Conservation (phyloP, 2,329 filamentous ascomycete genomes). For the Blastomyces gilchristii region DNA sequence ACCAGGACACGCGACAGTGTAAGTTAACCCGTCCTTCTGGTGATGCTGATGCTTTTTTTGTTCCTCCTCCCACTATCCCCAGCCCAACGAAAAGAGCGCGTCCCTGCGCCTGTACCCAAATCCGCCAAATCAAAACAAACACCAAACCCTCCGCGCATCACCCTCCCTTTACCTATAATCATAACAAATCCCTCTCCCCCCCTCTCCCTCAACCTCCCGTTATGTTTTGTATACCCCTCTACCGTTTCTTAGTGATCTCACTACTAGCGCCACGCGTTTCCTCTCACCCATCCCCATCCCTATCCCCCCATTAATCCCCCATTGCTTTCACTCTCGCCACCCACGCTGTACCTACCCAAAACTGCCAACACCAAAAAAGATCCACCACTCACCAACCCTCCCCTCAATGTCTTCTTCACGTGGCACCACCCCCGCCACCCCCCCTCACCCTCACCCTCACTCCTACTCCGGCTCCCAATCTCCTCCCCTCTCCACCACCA, state of each 20-base stretch:
- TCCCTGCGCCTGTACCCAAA: neutral
- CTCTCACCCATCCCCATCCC: neutral
- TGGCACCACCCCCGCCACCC: neutral
- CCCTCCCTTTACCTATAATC: neutral
- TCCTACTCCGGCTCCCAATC: neutral
- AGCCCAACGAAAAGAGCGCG: neutral
- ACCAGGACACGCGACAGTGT: slow-evolving; percentile 72
- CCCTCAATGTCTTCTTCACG: neutral
- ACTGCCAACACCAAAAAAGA: neutral
- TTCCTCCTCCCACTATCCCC: too few relatives aligned
- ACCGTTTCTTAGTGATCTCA: neutral
- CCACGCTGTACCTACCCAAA: too few relatives aligned
- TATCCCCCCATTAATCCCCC: too few relatives aligned
- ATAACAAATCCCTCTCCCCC: too few relatives aligned
- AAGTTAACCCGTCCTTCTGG: slow-evolving; percentile 34
- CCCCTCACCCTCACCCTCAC: neutral
- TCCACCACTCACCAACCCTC: too few relatives aligned
- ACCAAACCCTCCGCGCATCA: neutral
- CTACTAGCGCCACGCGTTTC: too few relatives aligned
- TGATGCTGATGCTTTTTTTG: slow-evolving; percentile 3
- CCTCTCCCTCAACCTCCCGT: too few relatives aligned
- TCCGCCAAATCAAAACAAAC: neutral
- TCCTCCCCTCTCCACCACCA: neutral
- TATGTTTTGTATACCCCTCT: neutral
- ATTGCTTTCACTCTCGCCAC: neutral